These are phyloP conservation scores for Sclerospora graminicola DNA, from an alignment of 352 stramenopile species.

Conservation along the genomic window DNA sequence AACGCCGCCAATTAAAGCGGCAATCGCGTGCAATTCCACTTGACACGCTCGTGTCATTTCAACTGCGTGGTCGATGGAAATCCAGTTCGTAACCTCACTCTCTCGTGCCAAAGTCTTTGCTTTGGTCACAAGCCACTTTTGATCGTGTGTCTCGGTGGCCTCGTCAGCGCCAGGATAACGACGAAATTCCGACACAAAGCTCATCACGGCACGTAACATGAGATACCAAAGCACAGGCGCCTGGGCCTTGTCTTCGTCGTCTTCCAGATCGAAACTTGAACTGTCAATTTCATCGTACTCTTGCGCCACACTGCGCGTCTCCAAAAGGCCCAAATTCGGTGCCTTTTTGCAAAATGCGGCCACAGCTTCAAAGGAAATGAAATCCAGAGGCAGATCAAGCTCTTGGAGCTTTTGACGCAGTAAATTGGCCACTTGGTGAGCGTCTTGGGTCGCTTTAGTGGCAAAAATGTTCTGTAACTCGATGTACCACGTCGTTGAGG, in stretches of 20 bases:
- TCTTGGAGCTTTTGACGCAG: slow-evolving; percentile 21
- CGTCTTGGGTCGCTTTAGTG: slow-evolving; percentile 78
- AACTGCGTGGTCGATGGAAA: slow-evolving; percentile 64
- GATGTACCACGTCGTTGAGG: slow-evolving; percentile 91
- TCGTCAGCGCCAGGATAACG: slow-evolving; percentile 80
- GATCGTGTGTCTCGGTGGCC: slow-evolving; percentile 40
- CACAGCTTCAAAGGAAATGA: slow-evolving; percentile 59
- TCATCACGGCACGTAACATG: slow-evolving; percentile 71
- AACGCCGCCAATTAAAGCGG: slow-evolving; percentile 92
- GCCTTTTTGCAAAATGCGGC: slow-evolving; percentile 90
- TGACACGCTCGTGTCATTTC: slow-evolving; percentile 91
- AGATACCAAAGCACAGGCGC: slow-evolving; percentile 95
- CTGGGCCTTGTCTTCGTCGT: slow-evolving; percentile 65
- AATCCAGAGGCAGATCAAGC: slow-evolving; percentile 20
- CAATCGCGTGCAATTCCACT: slow-evolving; percentile 90
- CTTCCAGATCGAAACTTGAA: slow-evolving; percentile 57
- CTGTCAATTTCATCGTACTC: slow-evolving; percentile 70
- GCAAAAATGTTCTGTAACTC: slow-evolving; percentile 91
- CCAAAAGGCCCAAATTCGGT: slow-evolving; percentile 70
- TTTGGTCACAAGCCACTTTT: slow-evolving; percentile 45
- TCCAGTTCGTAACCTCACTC: slow-evolving; percentile 30
- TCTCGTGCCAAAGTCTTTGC: slow-evolving; percentile 29
- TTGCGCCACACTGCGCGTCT: slow-evolving; percentile 74
- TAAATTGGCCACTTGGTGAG: slow-evolving; percentile 25
- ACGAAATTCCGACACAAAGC: slow-evolving; percentile 37